Evolutionary conservation across 2,329 filamentous ascomycete species (phyloP), one percentile per base, ranked within the genome.

Genomic region (Neocatenulostroma microsporum): DNA sequence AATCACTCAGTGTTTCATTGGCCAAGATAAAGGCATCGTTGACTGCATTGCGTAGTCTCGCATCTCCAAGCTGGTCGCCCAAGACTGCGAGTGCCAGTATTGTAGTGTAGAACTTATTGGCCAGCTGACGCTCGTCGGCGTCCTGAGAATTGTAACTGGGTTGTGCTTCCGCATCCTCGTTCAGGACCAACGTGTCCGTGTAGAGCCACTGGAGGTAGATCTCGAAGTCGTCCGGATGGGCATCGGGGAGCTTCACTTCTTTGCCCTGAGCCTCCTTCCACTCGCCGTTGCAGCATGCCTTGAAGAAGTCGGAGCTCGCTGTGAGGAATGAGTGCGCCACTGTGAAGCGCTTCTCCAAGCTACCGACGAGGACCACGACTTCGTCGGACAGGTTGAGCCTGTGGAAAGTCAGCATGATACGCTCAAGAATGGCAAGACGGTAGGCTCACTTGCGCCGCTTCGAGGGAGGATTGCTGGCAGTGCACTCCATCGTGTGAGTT

Each of bases 151-250:
- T 12, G 17, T 8, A 8, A 3, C 15, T 11, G 20, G 10, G n/a
- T 18, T 34, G 23, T n/a, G 6, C n/a, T 6, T 30, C 21, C 11
- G 21, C n/a, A n/a, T n/a, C n/a, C n/a, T n/a, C n/a, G n/a, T n/a
- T 9, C 11, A 30, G 13, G 8, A 35, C 26, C 26, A 47, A 12
- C 4, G 24, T 27, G 21, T 32, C 30, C 9, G 36, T 41, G 36
- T 47, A 45, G 1, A 45, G 28, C 44, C 45, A 49, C 9, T 45
- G 39, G 2, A 44, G 13, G 21, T 46, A 49, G 19, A 36, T 8
- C 15, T 31, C 34, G 15, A 48, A 46, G 9, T n/a, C 18, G 1
- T 39, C 29, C 2, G 26, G 13, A 12, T 38, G 19, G 15, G 40
- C 23, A 4, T 46, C 40, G 3, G 42, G 30, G 0, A 50, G 24